These are phyloP conservation scores for Colletotrichum spinosum DNA, from an alignment of 2,329 filamentous ascomycete species.

Conservation along the genomic window DNA sequence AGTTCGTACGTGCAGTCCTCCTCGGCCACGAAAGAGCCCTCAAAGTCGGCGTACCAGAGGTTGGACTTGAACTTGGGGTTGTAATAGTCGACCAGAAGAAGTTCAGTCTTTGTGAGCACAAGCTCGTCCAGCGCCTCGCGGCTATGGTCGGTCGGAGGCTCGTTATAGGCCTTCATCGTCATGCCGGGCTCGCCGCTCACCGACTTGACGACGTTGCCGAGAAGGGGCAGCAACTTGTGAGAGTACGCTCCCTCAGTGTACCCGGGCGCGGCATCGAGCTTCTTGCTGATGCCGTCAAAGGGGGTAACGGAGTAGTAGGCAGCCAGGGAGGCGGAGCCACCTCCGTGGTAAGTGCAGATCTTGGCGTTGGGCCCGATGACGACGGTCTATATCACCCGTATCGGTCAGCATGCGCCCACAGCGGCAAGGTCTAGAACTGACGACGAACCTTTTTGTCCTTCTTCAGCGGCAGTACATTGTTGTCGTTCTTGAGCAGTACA, in stretches of 20 bases:
- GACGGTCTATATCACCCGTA: conserved; percentile 53
- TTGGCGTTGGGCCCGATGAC: conserved; percentile 70
- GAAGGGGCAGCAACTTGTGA: conserved; percentile 71
- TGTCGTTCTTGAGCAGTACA: conserved; percentile 80
- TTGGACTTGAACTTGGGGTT: conserved; percentile 63
- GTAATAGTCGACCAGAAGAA: conserved; percentile 62
- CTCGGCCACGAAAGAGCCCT: conserved; percentile 69
- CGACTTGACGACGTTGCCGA: conserved; percentile 65
- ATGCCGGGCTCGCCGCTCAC: conserved; percentile 67
- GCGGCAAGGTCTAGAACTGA: background rate
- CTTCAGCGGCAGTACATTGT: conserved; percentile 70
- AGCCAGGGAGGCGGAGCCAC: conserved; percentile 71
- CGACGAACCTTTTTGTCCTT: conserved; percentile 66
- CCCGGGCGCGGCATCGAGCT: conserved; percentile 55
- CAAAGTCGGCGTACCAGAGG: conserved; percentile 71
- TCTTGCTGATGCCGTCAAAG: conserved; percentile 74
- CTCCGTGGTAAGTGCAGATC: conserved; percentile 69
- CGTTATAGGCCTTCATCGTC: conserved; percentile 71
- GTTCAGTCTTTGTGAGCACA: conserved; percentile 60
- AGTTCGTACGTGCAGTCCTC: conserved; percentile 73
- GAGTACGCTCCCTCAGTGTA: conserved; percentile 74
- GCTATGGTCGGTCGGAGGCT: conserved; percentile 60
- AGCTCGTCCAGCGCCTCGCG: conserved; percentile 64
- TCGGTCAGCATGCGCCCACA: conserved; percentile 13
- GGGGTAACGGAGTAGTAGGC: conserved; percentile 78